phyloP scores from a whole-genome alignment of 306 rosid genomes.

The Rubus idaeus region DNA sequence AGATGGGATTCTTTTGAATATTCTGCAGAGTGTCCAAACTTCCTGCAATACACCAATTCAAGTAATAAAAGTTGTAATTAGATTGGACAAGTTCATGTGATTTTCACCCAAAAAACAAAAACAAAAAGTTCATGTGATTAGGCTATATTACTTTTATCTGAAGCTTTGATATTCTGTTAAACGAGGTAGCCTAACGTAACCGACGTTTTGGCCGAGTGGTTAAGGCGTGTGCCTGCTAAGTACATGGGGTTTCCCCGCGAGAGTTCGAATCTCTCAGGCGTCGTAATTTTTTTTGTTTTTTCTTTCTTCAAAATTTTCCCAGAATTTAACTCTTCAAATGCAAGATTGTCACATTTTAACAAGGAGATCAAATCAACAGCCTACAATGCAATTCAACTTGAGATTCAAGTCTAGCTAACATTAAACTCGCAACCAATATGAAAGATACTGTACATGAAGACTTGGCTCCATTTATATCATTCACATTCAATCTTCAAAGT shows the following conservation, averaged over 20 bases:
- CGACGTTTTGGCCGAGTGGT: constrained; percentile 17
- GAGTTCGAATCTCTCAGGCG: constrained; percentile 16
- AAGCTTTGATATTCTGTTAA: too few relatives aligned
- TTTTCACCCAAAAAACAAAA: too few relatives aligned
- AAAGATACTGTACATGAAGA: neutral
- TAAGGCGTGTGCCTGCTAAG: constrained; percentile 20
- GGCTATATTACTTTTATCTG: too few relatives aligned
- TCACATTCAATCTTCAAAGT: neutral
- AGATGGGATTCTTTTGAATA: constrained; percentile 69
- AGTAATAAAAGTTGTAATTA: neutral
- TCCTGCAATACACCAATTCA: constrained; percentile 51
- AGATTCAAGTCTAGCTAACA: neutral
- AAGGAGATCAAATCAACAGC: too few relatives aligned
- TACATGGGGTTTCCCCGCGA: constrained; percentile 19
- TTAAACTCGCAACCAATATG: too few relatives aligned
- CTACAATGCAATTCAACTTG: too few relatives aligned
- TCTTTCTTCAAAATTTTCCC: neutral
- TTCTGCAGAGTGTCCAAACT: constrained; percentile 90
- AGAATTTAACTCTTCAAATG: neutral
- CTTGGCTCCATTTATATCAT: neutral
- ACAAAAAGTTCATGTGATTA: too few relatives aligned
- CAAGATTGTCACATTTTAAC: neutral
- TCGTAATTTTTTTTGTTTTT: neutral
- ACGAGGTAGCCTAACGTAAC: too few relatives aligned
- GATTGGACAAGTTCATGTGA: too few relatives aligned